Percentiles rank a stretch among this genome's conserved stretches.
Evolutionary conservation across 345 rosid species (phyloP).

Genomic region (Eucalyptus paniculata): DNA sequence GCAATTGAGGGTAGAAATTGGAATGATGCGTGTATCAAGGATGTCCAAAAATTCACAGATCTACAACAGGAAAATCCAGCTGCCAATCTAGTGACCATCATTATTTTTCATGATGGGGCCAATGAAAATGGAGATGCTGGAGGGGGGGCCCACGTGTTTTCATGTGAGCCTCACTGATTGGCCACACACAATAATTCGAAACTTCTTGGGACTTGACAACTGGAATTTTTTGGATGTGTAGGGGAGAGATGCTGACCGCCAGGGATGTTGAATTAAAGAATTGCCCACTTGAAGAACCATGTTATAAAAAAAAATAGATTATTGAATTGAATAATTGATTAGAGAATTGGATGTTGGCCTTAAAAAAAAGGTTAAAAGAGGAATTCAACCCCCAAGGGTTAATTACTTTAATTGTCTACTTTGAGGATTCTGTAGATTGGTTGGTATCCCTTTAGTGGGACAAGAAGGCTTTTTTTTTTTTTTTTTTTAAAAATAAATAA

Average conservation of each 20-base stretch:
- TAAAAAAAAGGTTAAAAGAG: background rate
- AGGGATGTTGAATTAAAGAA: background rate
- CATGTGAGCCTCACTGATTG: background rate
- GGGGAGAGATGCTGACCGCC: background rate
- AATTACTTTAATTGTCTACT: background rate
- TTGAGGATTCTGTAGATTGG: background rate
- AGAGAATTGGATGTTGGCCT: background rate
- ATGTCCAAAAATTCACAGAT: background rate
- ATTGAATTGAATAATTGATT: background rate
- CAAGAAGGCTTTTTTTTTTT: background rate
- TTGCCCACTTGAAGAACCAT: background rate
- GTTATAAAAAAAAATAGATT: background rate
- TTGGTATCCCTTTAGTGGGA: background rate
- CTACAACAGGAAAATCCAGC: constrained; percentile 26
- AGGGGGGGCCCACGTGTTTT: constrained; percentile 1
- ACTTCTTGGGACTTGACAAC: constrained; percentile 21
- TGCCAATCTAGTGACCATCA: constrained; percentile 22
- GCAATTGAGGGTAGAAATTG: background rate
- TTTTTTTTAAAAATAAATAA: too few relatives aligned
- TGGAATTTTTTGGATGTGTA: constrained; percentile 4
- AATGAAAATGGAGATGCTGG: background rate
- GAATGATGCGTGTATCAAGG: background rate
- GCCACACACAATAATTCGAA: background rate
- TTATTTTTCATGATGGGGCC: background rate
- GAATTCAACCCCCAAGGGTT: background rate